Evolutionary conservation across 495 filamentous ascomycete species (phyloP).

Genomic region (Tetracladium setigerum): DNA sequence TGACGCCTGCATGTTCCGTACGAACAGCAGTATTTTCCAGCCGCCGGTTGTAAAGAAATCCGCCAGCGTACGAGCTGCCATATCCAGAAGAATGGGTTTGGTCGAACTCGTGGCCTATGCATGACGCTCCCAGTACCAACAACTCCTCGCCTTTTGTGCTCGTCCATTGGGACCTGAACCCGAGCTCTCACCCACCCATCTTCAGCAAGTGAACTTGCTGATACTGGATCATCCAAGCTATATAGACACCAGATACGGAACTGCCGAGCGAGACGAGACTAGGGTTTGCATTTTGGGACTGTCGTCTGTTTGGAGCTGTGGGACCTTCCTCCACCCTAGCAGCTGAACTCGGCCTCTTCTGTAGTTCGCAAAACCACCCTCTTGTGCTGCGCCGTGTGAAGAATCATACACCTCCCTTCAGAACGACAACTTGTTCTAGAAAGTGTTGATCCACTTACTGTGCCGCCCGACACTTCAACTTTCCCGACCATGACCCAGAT

Average conservation of each 20-base stretch:
- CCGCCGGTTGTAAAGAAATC: conserved; percentile 7
- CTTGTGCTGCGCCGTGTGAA: too few relatives aligned
- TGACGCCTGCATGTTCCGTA: conserved; percentile 10
- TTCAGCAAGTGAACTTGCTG: neutral
- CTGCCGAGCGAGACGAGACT: conserved; percentile 16
- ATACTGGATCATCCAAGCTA: too few relatives aligned
- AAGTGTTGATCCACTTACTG: too few relatives aligned
- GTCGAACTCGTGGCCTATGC: conserved; percentile 14
- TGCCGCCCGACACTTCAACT: too few relatives aligned
- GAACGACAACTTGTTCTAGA: too few relatives aligned
- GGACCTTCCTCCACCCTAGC: too few relatives aligned
- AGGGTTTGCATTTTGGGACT: conserved; percentile 19
- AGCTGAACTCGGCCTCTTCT: too few relatives aligned
- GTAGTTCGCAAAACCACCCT: too few relatives aligned
- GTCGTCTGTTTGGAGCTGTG: conserved; percentile 4
- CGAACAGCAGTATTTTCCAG: neutral
- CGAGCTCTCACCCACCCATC: neutral
- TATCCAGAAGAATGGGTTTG: conserved; percentile 23
- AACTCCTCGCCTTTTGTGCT: neutral
- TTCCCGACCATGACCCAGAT: conserved; percentile 21
- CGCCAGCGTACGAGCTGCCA: conserved; percentile 16
- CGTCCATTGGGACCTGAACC: neutral
- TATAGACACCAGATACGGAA: neutral
- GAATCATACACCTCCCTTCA: too few relatives aligned
- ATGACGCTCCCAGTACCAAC: conserved; percentile 20